phyloP scores from a whole-genome alignment of 495 filamentous ascomycete genomes.

The Daldinia loculata region DNA sequence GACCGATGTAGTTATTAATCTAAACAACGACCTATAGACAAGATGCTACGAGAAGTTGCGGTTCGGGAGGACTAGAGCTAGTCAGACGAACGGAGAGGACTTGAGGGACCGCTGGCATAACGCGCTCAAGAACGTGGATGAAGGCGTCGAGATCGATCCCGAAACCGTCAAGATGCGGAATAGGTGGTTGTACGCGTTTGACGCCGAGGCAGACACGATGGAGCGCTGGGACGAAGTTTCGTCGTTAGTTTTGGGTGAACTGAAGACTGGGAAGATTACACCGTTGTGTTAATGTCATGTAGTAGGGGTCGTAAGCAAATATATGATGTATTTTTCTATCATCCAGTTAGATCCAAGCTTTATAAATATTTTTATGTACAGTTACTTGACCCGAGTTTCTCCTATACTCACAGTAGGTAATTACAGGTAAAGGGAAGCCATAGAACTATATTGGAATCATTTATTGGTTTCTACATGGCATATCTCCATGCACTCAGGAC shows the following conservation, averaged over 20 bases:
- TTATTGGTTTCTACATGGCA: too few species aligned
- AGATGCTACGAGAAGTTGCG: slow-evolving; percentile 62
- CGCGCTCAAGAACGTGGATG: slow-evolving; percentile 57
- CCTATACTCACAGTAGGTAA: background rate
- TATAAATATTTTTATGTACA: background rate
- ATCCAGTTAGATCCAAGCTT: background rate
- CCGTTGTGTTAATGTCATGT: slow-evolving; percentile 46
- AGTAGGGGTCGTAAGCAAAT: background rate
- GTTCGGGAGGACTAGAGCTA: slow-evolving; percentile 55
- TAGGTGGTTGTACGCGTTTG: slow-evolving; percentile 60
- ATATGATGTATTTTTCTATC: background rate
- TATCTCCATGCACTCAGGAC: too few species aligned
- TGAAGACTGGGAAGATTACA: slow-evolving; percentile 51
- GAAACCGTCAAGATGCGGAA: slow-evolving; percentile 63
- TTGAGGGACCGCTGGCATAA: slow-evolving; percentile 63
- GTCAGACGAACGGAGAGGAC: slow-evolving; percentile 62
- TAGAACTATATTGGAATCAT: too few species aligned
- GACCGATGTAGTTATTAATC: too few species aligned
- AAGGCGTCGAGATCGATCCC: slow-evolving; percentile 60
- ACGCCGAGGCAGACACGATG: slow-evolving; percentile 58
- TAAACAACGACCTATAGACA: slow-evolving; percentile 38
- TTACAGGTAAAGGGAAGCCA: too few species aligned
- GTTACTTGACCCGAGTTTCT: background rate
- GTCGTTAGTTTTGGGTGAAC: slow-evolving; percentile 50
- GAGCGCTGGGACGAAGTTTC: slow-evolving; percentile 55